Percentiles rank a stretch among this genome's conserved stretches.
Conservation (phyloP, 1,284 basidiomycete genomes). For the Tilletia walkeri region DNA sequence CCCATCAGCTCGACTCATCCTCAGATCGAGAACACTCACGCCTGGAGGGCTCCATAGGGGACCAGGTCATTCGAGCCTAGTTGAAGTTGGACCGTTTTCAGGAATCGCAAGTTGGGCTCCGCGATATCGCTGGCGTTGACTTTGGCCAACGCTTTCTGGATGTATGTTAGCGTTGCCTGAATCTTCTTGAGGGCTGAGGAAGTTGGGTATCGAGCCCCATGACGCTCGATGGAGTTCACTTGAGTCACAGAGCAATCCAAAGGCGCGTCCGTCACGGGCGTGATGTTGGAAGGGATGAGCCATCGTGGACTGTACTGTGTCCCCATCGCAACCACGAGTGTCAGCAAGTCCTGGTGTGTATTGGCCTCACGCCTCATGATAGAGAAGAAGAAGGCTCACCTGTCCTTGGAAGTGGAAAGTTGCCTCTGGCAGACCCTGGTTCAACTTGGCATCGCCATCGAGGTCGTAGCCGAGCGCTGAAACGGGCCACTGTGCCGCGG, state of each 20-base stretch:
- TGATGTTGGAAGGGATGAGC: slow-evolving; percentile 13
- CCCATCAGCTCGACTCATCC: too few species aligned
- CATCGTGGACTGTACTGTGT: slow-evolving; percentile 26
- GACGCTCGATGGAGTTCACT: slow-evolving; percentile 29
- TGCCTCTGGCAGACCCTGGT: slow-evolving; percentile 19
- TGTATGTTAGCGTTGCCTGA: slow-evolving; percentile 22
- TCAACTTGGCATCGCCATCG: slow-evolving; percentile 21
- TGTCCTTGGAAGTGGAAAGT: slow-evolving; percentile 24
- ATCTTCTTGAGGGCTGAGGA: slow-evolving; percentile 20
- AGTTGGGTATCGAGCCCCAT: slow-evolving; percentile 27
- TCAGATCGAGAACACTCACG: slow-evolving; percentile 10
- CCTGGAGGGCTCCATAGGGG: slow-evolving; percentile 31
- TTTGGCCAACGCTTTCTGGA: slow-evolving; percentile 19
- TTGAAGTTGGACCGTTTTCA: slow-evolving; percentile 17
- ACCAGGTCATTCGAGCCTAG: slow-evolving; percentile 19
- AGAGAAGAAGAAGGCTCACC: slow-evolving; percentile 1
- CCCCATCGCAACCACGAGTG: neutral
- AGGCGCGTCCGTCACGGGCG: slow-evolving; percentile 16
- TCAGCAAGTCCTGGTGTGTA: neutral
- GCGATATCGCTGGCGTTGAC: slow-evolving; percentile 17
- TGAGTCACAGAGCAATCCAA: slow-evolving; percentile 21
- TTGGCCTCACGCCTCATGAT: neutral
- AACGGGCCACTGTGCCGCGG: slow-evolving; percentile 12
- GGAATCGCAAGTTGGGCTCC: slow-evolving; percentile 24
- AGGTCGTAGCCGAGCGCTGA: slow-evolving; percentile 7